Conservation (phyloP, 805 yeast species). For the Yarrowia sp. region DNA sequence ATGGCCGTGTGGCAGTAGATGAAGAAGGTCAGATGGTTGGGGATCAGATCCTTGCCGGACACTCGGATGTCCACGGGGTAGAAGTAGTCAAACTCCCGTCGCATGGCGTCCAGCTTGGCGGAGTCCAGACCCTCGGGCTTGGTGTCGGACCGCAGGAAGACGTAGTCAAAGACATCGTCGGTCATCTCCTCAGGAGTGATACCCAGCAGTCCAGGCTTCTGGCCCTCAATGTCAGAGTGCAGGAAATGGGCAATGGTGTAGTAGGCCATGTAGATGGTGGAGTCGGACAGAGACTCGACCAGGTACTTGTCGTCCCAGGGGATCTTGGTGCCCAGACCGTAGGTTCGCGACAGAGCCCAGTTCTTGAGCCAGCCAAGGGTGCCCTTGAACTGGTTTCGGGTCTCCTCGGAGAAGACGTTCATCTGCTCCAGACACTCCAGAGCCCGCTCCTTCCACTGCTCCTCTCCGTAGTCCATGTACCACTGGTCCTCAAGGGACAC, state of each 20-base stretch:
- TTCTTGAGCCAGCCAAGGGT: conserved; percentile 95
- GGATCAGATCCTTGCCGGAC: conserved; percentile 96
- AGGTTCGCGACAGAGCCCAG: conserved; percentile 98
- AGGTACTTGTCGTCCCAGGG: conserved; percentile 97
- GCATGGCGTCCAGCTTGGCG: conserved; percentile 70
- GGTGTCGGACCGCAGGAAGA: conserved; percentile 75
- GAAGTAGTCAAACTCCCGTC: conserved; percentile 96
- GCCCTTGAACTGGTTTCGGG: conserved; percentile 89
- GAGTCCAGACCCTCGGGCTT: conserved; percentile 64
- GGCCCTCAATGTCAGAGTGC: conserved; percentile 87
- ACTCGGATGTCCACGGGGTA: conserved; percentile 92
- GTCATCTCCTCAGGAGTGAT: conserved; percentile 86
- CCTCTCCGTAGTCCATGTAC: conserved; percentile 98
- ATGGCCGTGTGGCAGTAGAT: conserved; percentile 91
- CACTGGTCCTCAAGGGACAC: conserved; percentile 98
- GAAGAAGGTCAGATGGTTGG: conserved; percentile 96
- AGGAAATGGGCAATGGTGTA: conserved; percentile 88
- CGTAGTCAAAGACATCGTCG: conserved; percentile 89
- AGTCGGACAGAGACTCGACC: conserved; percentile 94
- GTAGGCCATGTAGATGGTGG: conserved; percentile 94
- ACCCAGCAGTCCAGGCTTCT: conserved; percentile 70
- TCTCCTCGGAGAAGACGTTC: conserved; percentile 83
- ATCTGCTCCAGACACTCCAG: conserved; percentile 75
- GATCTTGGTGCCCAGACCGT: conserved; percentile 90
- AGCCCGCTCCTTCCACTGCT: conserved; percentile 81